phyloP scores from a whole-genome alignment of 2,329 filamentous ascomycete species.

The Apiospora sp. region DNA sequence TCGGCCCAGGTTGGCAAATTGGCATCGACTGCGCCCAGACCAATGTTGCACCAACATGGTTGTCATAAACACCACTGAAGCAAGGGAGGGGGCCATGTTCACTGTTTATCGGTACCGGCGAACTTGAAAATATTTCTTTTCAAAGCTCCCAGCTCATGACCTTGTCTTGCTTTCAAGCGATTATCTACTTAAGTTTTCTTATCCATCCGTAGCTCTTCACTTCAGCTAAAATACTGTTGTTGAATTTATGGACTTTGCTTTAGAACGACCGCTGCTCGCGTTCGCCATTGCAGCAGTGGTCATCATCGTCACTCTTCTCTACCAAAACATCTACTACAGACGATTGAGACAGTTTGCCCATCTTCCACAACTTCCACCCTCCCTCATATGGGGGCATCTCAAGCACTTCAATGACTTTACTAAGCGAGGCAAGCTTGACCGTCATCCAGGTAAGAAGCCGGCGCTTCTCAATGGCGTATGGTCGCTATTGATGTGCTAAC shows the following conservation, averaged over 20 bases:
- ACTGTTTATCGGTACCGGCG: too few species aligned
- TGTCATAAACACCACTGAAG: too few species aligned
- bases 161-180: too few species aligned
- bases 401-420: neutral
- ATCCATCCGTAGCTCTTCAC: too few species aligned
- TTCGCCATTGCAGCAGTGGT: neutral
- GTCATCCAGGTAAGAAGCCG: neutral
- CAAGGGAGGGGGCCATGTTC: too few species aligned
- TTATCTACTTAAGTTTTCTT: too few species aligned
- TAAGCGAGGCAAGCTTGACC: neutral
- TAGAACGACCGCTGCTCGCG: neutral
- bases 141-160: too few species aligned
- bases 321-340: neutral
- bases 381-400: neutral
- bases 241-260: neutral
- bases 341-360: neutral
- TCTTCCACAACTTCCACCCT: neutral
- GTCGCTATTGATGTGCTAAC: neutral
- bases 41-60: too few species aligned
- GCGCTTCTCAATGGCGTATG: neutral
- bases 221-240: too few species aligned
- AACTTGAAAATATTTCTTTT: too few species aligned
- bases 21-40: too few species aligned
- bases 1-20: too few species aligned
- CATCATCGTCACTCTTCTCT: neutral